Conservation (phyloP, 345 rosid genomes). For the Bretschneidera sinensis region DNA sequence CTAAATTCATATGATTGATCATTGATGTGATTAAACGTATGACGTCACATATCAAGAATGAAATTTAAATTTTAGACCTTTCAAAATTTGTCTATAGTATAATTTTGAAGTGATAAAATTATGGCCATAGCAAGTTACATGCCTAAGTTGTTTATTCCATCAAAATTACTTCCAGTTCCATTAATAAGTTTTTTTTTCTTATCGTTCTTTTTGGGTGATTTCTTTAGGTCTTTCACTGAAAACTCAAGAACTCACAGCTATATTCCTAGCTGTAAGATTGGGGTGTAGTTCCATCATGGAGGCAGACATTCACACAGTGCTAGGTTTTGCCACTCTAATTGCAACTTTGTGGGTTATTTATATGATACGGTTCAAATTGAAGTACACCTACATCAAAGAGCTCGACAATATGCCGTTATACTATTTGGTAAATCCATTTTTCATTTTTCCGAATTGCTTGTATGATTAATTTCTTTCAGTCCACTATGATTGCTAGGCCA, state of each 20-base stretch:
- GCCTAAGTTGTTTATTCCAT: no score
- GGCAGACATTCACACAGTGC: conserved; percentile 52
- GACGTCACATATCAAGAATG: no score
- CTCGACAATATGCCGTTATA: conserved; percentile 52
- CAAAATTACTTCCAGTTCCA: no score
- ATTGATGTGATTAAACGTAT: no score
- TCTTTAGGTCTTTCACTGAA: conserved; percentile 69
- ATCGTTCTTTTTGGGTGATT: neutral
- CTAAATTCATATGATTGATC: no score
- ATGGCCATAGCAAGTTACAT: no score
- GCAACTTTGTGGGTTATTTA: conserved; percentile 69
- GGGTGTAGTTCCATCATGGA: conserved; percentile 39
- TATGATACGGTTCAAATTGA: conserved; percentile 71
- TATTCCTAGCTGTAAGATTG: conserved; percentile 57
- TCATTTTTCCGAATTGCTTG: neutral
- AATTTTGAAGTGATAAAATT: no score
- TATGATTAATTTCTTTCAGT: neutral
- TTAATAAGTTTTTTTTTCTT: no score
- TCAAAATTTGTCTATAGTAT: no score
- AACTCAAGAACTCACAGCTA: conserved; percentile 69
- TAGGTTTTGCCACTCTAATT: conserved; percentile 52
- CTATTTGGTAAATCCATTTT: conserved; percentile 50
- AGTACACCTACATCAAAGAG: conserved; percentile 54
- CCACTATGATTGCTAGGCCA: neutral
- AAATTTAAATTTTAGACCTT: no score